phyloP scores from a whole-genome alignment of 73 alveolate species.

The Paramecium pentaurelia region DNA sequence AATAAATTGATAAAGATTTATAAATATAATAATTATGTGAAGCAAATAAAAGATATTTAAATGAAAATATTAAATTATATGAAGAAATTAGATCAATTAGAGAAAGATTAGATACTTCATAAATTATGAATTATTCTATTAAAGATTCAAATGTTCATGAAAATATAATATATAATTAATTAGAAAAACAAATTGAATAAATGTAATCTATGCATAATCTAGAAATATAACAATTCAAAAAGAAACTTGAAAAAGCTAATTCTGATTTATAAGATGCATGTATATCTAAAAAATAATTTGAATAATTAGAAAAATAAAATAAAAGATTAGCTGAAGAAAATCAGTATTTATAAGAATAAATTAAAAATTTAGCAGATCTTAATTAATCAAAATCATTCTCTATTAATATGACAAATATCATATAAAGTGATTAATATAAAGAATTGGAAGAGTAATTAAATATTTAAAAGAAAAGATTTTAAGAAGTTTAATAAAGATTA shows the following conservation, averaged over 20 bases:
- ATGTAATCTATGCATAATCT: not conserved
- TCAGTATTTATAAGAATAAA: not conserved
- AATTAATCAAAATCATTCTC: not conserved
- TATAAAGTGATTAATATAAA: not conserved
- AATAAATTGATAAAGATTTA: not conserved
- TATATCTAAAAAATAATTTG: not conserved
- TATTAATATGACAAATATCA: not conserved
- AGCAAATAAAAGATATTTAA: constrained; percentile 20
- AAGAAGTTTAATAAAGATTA: not conserved
- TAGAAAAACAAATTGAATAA: not conserved
- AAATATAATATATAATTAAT: not conserved
- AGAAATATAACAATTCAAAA: not conserved
- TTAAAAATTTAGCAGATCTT: not conserved
- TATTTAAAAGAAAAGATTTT: not conserved
- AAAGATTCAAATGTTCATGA: not conserved
- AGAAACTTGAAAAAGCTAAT: not conserved
- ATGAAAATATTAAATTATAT: not conserved
- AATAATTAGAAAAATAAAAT: not conserved
- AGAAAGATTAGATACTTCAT: not conserved
- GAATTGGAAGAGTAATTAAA: not conserved
- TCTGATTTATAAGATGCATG: not conserved
- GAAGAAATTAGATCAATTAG: not conserved
- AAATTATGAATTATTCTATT: not conserved
- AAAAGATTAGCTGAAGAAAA: constrained; percentile 29
- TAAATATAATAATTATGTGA: constrained; percentile 1